Conservation (phyloP, 2,329 filamentous ascomycete species). For the Saccharata proteae region DNA sequence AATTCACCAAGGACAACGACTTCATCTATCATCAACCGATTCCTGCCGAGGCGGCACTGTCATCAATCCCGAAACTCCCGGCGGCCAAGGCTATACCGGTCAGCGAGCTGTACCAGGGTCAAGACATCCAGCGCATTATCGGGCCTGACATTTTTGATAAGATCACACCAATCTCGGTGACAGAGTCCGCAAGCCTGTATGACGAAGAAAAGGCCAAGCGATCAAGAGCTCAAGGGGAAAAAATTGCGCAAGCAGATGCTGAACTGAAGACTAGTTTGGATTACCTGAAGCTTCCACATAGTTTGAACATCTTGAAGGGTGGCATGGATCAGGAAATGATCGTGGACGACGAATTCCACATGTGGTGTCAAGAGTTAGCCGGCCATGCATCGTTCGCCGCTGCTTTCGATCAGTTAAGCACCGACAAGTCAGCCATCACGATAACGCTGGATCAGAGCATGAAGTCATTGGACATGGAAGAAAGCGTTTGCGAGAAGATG, state of each 20-base stretch:
- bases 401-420: slow-evolving; percentile 67
- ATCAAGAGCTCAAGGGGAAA: slow-evolving; percentile 83
- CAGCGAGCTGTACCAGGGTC: slow-evolving; percentile 83
- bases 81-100: slow-evolving; percentile 96
- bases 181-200: slow-evolving; percentile 91
- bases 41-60: slow-evolving; percentile 69
- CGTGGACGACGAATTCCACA: slow-evolving; percentile 82
- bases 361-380: slow-evolving; percentile 88
- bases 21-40: slow-evolving; percentile 96
- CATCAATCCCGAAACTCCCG: slow-evolving; percentile 77
- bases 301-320: slow-evolving; percentile 82
- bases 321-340: slow-evolving; percentile 81
- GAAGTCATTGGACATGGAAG: slow-evolving; percentile 91
- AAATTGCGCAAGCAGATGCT: slow-evolving; percentile 81
- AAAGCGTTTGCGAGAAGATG: slow-evolving; percentile 98
- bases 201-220: slow-evolving; percentile 98
- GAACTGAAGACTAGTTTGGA: slow-evolving; percentile 95
- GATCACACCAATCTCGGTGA: slow-evolving; percentile 91
- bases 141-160: slow-evolving; percentile 95
- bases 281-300: slow-evolving; percentile 80
- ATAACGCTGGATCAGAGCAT: slow-evolving; percentile 63
- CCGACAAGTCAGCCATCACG: slow-evolving; percentile 65
- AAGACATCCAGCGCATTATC: slow-evolving; percentile 94
- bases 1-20: slow-evolving; percentile 84
- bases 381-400: slow-evolving; percentile 67